Evolutionary conservation across 139 green algal genomes (phyloP).

Genomic region (Tetradesmus obliquus): DNA sequence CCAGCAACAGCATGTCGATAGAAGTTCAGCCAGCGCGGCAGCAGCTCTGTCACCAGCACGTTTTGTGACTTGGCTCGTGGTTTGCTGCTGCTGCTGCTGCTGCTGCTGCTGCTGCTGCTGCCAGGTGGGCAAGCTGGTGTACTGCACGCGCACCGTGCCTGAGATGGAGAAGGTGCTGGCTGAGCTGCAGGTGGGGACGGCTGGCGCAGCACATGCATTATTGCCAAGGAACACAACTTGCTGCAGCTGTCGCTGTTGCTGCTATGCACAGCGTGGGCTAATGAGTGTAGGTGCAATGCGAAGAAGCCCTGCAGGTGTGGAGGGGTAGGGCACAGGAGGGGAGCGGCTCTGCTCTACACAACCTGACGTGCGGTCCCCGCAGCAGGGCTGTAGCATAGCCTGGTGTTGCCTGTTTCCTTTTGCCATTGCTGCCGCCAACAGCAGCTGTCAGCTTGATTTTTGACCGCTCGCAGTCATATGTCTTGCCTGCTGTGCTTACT

Average conservation of each 20-base stretch:
- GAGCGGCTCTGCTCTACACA: too few species aligned
- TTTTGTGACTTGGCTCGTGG: too few species aligned
- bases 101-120: conserved; percentile 4
- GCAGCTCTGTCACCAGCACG: too few species aligned
- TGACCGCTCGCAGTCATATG: too few species aligned
- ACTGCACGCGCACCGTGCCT: conserved; percentile 99
- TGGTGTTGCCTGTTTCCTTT: neutral
- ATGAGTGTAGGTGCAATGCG: too few species aligned
- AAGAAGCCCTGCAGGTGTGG: too few species aligned
- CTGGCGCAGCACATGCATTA: neutral
- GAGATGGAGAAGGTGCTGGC: conserved; percentile 99
- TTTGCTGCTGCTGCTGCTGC: neutral
- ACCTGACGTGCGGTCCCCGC: neutral
- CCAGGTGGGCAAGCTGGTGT: conserved; percentile 95
- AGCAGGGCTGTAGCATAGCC: neutral
- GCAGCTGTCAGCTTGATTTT: too few species aligned
- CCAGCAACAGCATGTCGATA: too few species aligned
- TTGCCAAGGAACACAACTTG: neutral
- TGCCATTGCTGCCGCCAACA: too few species aligned
- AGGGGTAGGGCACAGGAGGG: too few species aligned
- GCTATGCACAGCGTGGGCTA: neutral
- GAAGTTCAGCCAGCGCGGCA: too few species aligned
- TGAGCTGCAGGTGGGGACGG: conserved; percentile 67
- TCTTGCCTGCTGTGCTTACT: neutral
- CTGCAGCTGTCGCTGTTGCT: neutral